Base-by-base conservation (phyloP, 768 basidiomycete species). In the Hygrocybe coccinea region DNA sequence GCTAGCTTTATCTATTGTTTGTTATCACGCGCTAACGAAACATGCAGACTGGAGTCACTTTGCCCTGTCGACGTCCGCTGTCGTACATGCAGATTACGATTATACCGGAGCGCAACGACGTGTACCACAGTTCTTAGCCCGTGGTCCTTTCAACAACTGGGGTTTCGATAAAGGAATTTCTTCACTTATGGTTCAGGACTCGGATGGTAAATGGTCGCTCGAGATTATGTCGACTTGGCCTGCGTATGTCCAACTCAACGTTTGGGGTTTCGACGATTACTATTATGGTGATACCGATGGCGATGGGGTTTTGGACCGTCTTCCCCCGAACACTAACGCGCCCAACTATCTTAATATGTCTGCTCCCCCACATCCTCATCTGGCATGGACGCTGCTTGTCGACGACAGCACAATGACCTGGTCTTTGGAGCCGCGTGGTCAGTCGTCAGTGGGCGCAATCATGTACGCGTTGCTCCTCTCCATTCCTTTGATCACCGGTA, bases 141-240 rank as follows among this genome's bases (percentile, higher is more conserved):
- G 94, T 62, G 94, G 94, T 47, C 84, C 86, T 0, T 97, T 91
- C 80, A 97, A 97, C 64, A 71, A 79, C 35, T 97, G 92, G 91
- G 94, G 94, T 54, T 93, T 84, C 67, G 94, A 97, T 73, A 75
- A 83, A 55, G 94, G 94, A 63, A 80, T 92, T 41, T 60, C 81
- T 0, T 79, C 88, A 38, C 62, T 79, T 59, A 91, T 95, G 87
- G 71, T 69, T 25, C 81, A 83, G 55, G 78, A 78, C 47, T 69
- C 73, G 6, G 79, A 90, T 46, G 80, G 85, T 50, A 75, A 76
- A 49, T 95, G 93, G 91, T 84, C 90, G 59, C 78, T 94, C 46
- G 87, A 92, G 69, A 85, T 95, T 65, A 93, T 92, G 86, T 81
- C 89, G 33, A 74, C 80, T 10, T 97, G 94, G 94, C 94, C 94